Evolutionary conservation across 176 grass and related monocot species (phyloP).

Genomic region (Metroxylon sagu): DNA sequence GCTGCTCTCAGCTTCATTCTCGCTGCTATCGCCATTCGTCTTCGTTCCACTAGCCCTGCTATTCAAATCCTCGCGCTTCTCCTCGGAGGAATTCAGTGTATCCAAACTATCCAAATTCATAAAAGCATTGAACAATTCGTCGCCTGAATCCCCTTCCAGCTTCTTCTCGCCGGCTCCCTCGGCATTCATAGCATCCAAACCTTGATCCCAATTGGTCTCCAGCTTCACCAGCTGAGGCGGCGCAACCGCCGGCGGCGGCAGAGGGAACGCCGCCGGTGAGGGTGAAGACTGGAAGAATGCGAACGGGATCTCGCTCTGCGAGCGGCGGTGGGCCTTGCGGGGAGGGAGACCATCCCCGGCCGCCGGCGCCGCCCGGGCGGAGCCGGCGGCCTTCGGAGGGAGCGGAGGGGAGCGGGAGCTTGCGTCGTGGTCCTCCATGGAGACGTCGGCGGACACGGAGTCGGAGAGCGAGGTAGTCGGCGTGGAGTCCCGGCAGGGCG

Average conservation of each 20-base stretch:
- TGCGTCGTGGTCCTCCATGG: conserved; percentile 18
- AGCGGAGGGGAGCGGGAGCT: conserved; percentile 22
- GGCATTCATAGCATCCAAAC: background rate
- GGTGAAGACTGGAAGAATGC: background rate
- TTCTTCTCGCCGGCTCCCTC: conserved; percentile 7
- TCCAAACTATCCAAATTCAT: conserved; percentile 85
- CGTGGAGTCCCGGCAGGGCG: background rate
- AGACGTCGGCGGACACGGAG: conserved; percentile 15
- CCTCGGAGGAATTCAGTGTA: conserved; percentile 69
- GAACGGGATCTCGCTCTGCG: conserved; percentile 11
- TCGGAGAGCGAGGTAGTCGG: background rate
- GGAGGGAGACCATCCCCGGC: background rate
- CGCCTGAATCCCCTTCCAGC: conserved; percentile 6
- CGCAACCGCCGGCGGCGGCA: too few species aligned
- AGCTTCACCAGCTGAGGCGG: background rate
- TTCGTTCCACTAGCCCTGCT: conserved; percentile 78
- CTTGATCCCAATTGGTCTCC: background rate
- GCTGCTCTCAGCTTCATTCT: conserved; percentile 86
- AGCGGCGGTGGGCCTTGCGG: background rate
- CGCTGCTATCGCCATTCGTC: conserved; percentile 88
- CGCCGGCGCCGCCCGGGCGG: background rate
- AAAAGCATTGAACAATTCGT: conserved; percentile 80
- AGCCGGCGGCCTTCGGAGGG: conserved; percentile 14
- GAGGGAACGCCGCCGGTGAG: background rate
- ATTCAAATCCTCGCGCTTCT: conserved; percentile 60